phyloP scores from a whole-genome alignment of 805 yeast genomes.

The Ascoidea asiatica region DNA sequence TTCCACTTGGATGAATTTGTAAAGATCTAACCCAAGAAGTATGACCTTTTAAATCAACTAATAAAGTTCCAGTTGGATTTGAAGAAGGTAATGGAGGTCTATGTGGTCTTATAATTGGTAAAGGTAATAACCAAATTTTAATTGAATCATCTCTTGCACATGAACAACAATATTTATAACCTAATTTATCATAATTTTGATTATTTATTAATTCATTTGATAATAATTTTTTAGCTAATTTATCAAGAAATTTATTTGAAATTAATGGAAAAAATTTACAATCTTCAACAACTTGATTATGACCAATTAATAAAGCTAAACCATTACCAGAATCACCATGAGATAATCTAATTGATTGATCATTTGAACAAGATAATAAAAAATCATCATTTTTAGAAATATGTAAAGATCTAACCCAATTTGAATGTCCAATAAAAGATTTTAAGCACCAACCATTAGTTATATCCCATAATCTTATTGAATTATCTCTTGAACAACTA shows the following conservation, averaged over 20 bases:
- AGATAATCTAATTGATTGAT: slow-evolving; percentile 57
- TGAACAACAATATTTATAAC: slow-evolving; percentile 60
- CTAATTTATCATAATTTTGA: slow-evolving; percentile 23
- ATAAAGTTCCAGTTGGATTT: slow-evolving; percentile 45
- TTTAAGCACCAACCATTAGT: slow-evolving; percentile 51
- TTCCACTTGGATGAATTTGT: slow-evolving; percentile 63
- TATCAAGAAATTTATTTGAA: slow-evolving; percentile 35
- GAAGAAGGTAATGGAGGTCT: slow-evolving; percentile 42
- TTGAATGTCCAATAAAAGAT: slow-evolving; percentile 68
- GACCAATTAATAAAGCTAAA: slow-evolving; percentile 56
- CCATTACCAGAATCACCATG: slow-evolving; percentile 58
- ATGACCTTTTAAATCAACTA: slow-evolving; percentile 58
- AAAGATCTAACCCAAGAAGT: slow-evolving; percentile 75
- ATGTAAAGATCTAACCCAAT: slow-evolving; percentile 73
- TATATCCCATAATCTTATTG: slow-evolving; percentile 55
- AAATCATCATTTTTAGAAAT: slow-evolving; percentile 35
- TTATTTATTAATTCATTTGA: slow-evolving; percentile 15
- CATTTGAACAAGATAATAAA: slow-evolving; percentile 64
- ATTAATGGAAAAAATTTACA: slow-evolving; percentile 49
- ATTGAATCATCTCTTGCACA: slow-evolving; percentile 71
- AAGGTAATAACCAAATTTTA: slow-evolving; percentile 66
- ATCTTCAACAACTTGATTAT: slow-evolving; percentile 71
- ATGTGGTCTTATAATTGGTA: slow-evolving; percentile 44
- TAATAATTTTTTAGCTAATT: slow-evolving; percentile 21
- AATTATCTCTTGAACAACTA: slow-evolving; percentile 50